Percentiles rank a stretch among this genome's conserved stretches.
These are phyloP conservation scores for Macrolepiota dolichaula DNA, from an alignment of 768 basidiomycete genomes.

Conservation along the genomic window DNA sequence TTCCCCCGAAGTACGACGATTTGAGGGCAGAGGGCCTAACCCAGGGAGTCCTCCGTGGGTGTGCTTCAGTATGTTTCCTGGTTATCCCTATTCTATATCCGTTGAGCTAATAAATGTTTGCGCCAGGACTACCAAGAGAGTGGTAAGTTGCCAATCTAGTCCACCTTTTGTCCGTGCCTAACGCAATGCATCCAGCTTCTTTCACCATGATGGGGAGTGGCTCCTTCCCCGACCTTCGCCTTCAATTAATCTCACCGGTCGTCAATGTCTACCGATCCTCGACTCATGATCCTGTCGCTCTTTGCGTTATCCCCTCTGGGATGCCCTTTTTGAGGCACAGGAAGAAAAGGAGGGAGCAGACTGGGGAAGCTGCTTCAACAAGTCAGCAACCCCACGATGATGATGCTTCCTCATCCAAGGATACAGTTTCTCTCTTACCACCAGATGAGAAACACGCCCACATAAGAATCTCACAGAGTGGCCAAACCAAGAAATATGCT, in stretches of 20 bases:
- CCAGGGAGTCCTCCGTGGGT: conserved; percentile 47
- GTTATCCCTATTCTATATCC: background rate
- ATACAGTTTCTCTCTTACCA: background rate
- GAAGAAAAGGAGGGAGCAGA: background rate
- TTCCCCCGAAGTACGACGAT: conserved; percentile 40
- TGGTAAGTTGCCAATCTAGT: conserved; percentile 37
- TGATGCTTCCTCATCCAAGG: background rate
- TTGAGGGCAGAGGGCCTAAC: conserved; percentile 10
- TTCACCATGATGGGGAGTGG: conserved; percentile 58
- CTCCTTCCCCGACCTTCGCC: conserved; percentile 35
- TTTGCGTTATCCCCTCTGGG: conserved; percentile 33
- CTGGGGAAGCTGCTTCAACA: background rate
- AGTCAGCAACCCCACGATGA: background rate
- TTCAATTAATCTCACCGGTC: conserved; percentile 29
- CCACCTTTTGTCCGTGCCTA: background rate
- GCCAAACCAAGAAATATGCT: background rate
- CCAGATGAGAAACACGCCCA: background rate
- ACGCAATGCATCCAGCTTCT: conserved; percentile 41
- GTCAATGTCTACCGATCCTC: conserved; percentile 42
- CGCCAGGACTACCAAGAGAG: conserved; percentile 74
- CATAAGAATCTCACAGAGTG: background rate
- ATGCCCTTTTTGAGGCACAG: background rate
- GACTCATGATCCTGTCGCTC: conserved; percentile 50
- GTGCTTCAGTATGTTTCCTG: conserved; percentile 49
- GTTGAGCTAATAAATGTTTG: background rate